Evolutionary conservation across 192 early-diverging fungal genomes (phyloP).

Genomic region (Phycomyces blakesleeanus): DNA sequence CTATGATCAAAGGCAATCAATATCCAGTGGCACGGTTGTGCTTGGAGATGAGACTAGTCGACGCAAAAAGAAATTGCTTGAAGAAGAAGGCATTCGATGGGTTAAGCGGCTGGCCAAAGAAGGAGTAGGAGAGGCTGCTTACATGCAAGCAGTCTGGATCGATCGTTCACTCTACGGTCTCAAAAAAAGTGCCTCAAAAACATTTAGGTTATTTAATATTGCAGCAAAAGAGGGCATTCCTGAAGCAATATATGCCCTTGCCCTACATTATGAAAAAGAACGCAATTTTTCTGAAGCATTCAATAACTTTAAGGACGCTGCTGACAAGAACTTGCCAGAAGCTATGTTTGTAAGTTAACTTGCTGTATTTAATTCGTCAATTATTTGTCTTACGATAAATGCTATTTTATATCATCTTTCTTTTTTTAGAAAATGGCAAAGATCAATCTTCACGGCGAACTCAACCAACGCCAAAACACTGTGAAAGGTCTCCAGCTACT

Average conservation of each 20-base stretch:
- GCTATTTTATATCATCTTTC: background rate
- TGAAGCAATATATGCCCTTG: conserved; percentile 64
- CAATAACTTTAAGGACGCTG: conserved; percentile 54
- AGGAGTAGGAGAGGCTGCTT: conserved; percentile 66
- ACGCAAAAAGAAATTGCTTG: conserved; percentile 17
- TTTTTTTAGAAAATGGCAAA: conserved; percentile 67
- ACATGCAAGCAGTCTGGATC: conserved; percentile 66
- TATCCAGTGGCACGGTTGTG: background rate
- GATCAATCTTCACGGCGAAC: conserved; percentile 71
- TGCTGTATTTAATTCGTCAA: background rate
- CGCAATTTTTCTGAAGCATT: conserved; percentile 40
- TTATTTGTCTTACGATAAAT: background rate
- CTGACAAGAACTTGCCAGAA: conserved; percentile 59
- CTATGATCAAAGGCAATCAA: background rate
- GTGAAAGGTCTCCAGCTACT: conserved; percentile 81
- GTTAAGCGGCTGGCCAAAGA: conserved; percentile 64
- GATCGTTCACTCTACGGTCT: conserved; percentile 57
- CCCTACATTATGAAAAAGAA: conserved; percentile 57
- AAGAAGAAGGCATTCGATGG: conserved; percentile 67
- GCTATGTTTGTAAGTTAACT: conserved; percentile 56
- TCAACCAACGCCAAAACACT: conserved; percentile 63
- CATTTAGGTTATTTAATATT: conserved; percentile 55
- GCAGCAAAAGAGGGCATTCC: conserved; percentile 62
- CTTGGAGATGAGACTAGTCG: background rate
- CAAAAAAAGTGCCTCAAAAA: conserved; percentile 56